These are phyloP conservation scores for Naganishia onofrii DNA, from an alignment of 768 basidiomycete genomes.

Conservation along the genomic window DNA sequence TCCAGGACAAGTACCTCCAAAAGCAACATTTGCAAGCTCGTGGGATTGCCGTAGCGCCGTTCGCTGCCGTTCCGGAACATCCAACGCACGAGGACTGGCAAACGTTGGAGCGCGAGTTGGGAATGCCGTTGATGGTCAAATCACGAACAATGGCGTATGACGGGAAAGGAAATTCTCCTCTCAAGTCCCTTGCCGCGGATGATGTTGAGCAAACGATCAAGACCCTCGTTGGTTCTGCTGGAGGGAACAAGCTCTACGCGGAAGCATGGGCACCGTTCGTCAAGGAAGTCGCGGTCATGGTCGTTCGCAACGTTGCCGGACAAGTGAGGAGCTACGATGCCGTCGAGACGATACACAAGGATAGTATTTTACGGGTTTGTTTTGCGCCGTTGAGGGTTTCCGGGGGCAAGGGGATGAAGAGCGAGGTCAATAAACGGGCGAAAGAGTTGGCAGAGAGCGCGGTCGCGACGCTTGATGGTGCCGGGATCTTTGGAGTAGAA, in stretches of 20 bases:
- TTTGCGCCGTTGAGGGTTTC: conserved; percentile 72
- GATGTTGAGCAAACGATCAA: conserved; percentile 55
- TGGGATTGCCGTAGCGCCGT: conserved; percentile 62
- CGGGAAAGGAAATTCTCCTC: conserved; percentile 84
- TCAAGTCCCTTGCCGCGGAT: conserved; percentile 61
- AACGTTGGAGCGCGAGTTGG: conserved; percentile 56
- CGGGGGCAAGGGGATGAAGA: conserved; percentile 54
- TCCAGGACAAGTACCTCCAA: conserved; percentile 74
- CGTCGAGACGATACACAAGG: conserved; percentile 91
- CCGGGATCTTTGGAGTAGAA: conserved; percentile 95
- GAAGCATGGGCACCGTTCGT: conserved; percentile 88
- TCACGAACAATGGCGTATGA: conserved; percentile 93
- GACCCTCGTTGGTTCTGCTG: conserved; percentile 54
- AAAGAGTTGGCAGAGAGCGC: conserved; percentile 74
- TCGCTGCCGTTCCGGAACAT: conserved; percentile 60
- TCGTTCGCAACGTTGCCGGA: conserved; percentile 73
- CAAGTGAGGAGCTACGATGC: conserved; percentile 79
- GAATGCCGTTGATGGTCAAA: conserved; percentile 92
- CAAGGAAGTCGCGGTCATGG: conserved; percentile 95
- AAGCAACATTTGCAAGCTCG: conserved; percentile 61
- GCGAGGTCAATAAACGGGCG: conserved; percentile 62
- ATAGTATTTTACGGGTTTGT: conserved; percentile 89
- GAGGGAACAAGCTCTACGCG: conserved; percentile 71
- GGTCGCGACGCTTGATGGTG: conserved; percentile 73
- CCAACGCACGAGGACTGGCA: conserved; percentile 60